A percentile compares a stretch with the other conserved stretches of the same genome.
These are phyloP conservation scores for Xylariaceae sp. DNA, from an alignment of 2,329 filamentous ascomycete species.

Conservation along the genomic window DNA sequence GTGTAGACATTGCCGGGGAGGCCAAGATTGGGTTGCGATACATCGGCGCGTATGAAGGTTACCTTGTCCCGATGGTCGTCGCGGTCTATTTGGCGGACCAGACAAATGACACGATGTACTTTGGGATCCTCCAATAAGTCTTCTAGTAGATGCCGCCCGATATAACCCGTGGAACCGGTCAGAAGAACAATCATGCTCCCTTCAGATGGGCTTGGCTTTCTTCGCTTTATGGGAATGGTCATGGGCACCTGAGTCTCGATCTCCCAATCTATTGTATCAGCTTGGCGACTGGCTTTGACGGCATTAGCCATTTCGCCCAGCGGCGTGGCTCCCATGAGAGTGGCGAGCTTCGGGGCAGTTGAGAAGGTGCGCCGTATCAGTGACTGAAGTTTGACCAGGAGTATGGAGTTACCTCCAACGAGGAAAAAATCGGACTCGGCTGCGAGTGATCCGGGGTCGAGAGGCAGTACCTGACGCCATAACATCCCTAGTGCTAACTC, in stretches of 20 bases:
- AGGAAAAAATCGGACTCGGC: slow-evolving; percentile 48
- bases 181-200: slow-evolving; percentile 35
- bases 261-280: background rate
- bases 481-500: slow-evolving; percentile 18
- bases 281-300: slow-evolving; percentile 13
- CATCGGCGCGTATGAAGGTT: background rate
- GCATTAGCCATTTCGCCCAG: slow-evolving; percentile 48
- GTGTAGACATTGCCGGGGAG: background rate
- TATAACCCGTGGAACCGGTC: slow-evolving; percentile 50
- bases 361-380: slow-evolving; percentile 44
- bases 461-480: slow-evolving; percentile 35
- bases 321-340: slow-evolving; percentile 48
- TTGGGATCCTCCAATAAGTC: slow-evolving; percentile 42
- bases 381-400: slow-evolving; percentile 48
- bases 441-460: slow-evolving; percentile 28
- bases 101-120: slow-evolving; percentile 50
- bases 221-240: background rate
- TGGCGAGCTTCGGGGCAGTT: slow-evolving; percentile 40
- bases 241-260: background rate
- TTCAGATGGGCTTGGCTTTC: background rate
- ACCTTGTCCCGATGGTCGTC: background rate
- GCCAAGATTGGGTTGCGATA: background rate
- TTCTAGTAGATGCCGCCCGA: slow-evolving; percentile 47
- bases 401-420: slow-evolving; percentile 50
- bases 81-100: slow-evolving; percentile 52